These are phyloP conservation scores for Apiospora rasikravindrae DNA, from an alignment of 2,329 filamentous ascomycete genomes.

Conservation along the genomic window DNA sequence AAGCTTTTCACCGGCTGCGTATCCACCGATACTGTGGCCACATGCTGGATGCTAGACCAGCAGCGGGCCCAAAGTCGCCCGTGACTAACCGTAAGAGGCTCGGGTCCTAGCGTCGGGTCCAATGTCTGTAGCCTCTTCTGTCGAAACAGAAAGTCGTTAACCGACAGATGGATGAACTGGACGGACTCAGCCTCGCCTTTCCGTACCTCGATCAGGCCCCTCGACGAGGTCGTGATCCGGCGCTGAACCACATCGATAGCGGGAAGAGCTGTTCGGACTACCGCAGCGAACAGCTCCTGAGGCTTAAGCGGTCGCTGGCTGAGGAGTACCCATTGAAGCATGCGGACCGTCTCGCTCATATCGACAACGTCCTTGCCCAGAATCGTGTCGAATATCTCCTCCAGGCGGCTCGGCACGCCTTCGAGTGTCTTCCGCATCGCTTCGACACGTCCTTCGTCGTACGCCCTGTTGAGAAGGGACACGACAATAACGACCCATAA, in stretches of 20 bases:
- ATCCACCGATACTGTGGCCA: not conserved
- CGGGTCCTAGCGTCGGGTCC: constrained; percentile 18
- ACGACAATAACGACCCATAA: constrained; percentile 44
- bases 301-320: constrained; percentile 14
- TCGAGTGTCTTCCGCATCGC: constrained; percentile 18
- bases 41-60: constrained; percentile 22
- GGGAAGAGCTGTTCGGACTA: not conserved
- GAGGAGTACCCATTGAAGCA: constrained; percentile 27
- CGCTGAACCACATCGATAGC: constrained; percentile 17
- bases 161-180: constrained; percentile 28
- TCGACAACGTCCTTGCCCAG: constrained; percentile 19
- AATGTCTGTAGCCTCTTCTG: constrained; percentile 25
- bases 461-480: constrained; percentile 28
- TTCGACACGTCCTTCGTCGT: constrained; percentile 23
- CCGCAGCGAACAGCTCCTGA: constrained; percentile 25
- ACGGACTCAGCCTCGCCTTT: not conserved
- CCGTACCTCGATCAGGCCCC: constrained; percentile 25
- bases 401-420: constrained; percentile 24
- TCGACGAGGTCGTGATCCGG: constrained; percentile 24
- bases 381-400: constrained; percentile 23
- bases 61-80: constrained; percentile 23
- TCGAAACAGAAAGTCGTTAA: constrained; percentile 26
- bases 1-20: not conserved
- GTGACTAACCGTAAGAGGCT: constrained; percentile 22
- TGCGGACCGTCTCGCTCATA: constrained; percentile 21